phyloP scores from a whole-genome alignment of 2,329 filamentous ascomycete genomes.

The Pestalotiopsis sp. region DNA sequence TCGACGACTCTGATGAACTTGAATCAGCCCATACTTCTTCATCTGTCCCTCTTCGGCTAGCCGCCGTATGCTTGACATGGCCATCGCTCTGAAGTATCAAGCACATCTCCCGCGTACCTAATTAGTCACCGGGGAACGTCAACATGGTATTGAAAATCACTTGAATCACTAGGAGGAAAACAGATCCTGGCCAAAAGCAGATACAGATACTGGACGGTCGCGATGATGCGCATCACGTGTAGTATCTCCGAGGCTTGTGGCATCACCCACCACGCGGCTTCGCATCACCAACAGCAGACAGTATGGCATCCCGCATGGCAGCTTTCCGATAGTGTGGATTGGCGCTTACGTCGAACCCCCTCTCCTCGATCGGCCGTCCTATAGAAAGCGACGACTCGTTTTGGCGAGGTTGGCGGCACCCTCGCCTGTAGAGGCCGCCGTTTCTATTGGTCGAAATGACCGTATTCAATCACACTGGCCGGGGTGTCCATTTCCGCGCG shows the following conservation, averaged over 20 bases:
- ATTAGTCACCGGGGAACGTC: no score
- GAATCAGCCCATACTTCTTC: no score
- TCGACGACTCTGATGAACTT: no score
- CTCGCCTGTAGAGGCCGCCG: not conserved
- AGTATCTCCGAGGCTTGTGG: not conserved
- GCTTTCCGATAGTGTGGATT: not conserved
- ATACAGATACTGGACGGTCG: not conserved
- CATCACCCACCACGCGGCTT: not conserved
- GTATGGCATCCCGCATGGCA: not conserved
- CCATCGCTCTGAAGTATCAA: no score
- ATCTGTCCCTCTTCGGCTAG: no score
- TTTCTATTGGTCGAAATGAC: not conserved
- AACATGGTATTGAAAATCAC: no score
- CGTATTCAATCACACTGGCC: not conserved
- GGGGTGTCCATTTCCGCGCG: not conserved
- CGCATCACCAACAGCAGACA: not conserved
- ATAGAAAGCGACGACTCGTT: not conserved
- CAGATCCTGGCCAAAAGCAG: no score
- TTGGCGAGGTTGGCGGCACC: not conserved
- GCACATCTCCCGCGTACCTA: no score
- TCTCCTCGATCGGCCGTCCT: not conserved
- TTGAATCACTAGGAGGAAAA: no score
- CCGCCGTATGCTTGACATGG: no score
- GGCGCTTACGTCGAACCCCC: not conserved
- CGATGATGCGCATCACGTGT: not conserved